A percentile compares a stretch with the other conserved stretches of the same genome.
These are phyloP conservation scores for Alternaria sp. DNA, from an alignment of 2,329 filamentous ascomycete genomes.

Conservation along the genomic window DNA sequence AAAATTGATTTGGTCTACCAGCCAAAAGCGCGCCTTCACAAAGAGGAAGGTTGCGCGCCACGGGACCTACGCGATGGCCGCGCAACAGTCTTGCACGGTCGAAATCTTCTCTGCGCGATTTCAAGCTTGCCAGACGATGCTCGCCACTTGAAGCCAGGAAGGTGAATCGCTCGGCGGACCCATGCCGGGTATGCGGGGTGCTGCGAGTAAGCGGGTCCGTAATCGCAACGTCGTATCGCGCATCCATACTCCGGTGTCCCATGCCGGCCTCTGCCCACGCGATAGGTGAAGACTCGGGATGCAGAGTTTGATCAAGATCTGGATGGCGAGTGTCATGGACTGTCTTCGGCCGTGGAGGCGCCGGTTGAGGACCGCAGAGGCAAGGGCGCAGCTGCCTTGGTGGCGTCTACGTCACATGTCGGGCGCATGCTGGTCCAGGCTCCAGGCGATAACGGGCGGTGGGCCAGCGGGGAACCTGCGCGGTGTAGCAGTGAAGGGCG, in stretches of 20 bases:
- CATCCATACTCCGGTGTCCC: neutral
- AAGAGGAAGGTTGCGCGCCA: neutral
- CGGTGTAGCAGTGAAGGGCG: neutral
- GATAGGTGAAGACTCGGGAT: neutral
- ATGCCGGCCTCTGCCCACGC: neutral
- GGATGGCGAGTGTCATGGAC: neutral
- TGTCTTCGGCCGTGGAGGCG: slow-evolving; percentile 9
- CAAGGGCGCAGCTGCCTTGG: slow-evolving; percentile 12
- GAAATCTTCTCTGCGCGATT: neutral
- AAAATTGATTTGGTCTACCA: neutral
- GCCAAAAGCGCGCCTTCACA: neutral
- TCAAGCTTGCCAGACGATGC: neutral
- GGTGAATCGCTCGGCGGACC: neutral
- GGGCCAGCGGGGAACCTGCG: slow-evolving; percentile 25
- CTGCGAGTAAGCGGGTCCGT: slow-evolving; percentile 18
- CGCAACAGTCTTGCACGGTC: neutral
- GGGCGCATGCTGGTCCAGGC: slow-evolving; percentile 5
- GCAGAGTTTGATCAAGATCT: neutral
- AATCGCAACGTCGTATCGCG: slow-evolving; percentile 15
- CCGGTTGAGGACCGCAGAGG: slow-evolving; percentile 20
- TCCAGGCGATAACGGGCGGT: slow-evolving; percentile 34
- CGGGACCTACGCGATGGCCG: neutral
- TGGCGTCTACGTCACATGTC: slow-evolving; percentile 13
- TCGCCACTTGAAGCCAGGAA: slow-evolving; percentile 18
- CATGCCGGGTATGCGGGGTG: slow-evolving; percentile 7